Conservation (phyloP, 495 filamentous ascomycete genomes). For the Chaetomidium leptoderma region DNA sequence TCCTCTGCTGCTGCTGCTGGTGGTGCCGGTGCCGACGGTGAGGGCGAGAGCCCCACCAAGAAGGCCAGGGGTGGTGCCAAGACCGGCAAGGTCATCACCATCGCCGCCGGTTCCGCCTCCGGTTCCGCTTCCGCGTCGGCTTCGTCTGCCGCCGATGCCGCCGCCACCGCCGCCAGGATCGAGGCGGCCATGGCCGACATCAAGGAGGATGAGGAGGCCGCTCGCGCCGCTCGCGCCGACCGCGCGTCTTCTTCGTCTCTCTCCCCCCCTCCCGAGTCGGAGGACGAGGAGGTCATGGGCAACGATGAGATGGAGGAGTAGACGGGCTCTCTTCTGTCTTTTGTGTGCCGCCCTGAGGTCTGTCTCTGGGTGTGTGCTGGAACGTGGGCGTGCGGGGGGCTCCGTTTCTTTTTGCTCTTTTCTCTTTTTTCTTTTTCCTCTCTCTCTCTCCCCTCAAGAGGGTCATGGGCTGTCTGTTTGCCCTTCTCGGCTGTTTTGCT, state of each 20-base stretch:
- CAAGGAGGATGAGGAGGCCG: background rate
- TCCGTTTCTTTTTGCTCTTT: background rate
- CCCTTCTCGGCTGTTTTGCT: background rate
- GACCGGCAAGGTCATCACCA: background rate
- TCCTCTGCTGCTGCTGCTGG: too few relatives aligned
- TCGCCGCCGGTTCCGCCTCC: background rate
- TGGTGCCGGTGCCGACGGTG: background rate
- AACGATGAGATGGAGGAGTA: background rate
- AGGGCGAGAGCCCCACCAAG: background rate
- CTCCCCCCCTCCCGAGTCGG: background rate
- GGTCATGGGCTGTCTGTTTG: background rate
- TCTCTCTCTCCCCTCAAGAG: background rate
- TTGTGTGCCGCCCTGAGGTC: background rate
- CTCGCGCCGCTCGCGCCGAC: background rate
- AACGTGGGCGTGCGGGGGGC: background rate
- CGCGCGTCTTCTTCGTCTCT: background rate
- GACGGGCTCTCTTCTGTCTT: background rate
- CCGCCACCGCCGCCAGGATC: background rate
- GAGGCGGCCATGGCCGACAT: background rate
- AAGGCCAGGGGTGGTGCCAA: background rate
- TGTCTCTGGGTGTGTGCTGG: background rate
- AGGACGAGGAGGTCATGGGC: background rate
- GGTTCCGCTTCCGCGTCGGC: too few relatives aligned
- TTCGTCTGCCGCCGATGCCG: background rate
- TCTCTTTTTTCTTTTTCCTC: background rate